phyloP scores from a whole-genome alignment of 352 stramenopile species.

The Thalassiosira mediterranea region DNA sequence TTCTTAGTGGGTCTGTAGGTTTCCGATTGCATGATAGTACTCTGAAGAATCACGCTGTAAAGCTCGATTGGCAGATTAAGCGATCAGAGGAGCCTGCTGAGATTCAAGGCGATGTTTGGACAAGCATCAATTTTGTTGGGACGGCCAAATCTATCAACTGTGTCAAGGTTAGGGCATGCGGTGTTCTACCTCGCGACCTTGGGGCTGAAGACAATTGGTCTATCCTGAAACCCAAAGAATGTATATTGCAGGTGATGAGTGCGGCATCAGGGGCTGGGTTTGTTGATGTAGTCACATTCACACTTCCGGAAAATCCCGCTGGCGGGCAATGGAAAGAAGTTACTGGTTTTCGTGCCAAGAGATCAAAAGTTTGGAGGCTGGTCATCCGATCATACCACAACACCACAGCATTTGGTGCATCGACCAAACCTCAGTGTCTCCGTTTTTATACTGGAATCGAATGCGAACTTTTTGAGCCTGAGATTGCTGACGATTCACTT shows the following conservation, averaged over 20 bases:
- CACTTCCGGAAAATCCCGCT: conserved; percentile 13
- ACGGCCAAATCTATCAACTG: conserved; percentile 45
- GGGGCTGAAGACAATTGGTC: conserved; percentile 11
- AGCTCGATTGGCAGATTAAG: conserved; percentile 49
- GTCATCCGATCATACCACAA: conserved; percentile 38
- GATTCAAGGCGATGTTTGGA: conserved; percentile 34
- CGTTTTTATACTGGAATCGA: conserved; percentile 50
- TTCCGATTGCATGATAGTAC: conserved; percentile 38
- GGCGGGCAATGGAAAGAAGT: conserved; percentile 45
- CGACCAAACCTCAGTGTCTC: too few relatives aligned
- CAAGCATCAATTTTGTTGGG: conserved; percentile 57
- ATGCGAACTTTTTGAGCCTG: conserved; percentile 61
- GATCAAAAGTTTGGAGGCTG: conserved; percentile 67
- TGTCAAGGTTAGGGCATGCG: conserved; percentile 39
- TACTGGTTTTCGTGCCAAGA: conserved; percentile 53
- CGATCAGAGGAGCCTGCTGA: neutral
- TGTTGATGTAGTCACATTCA: conserved; percentile 53
- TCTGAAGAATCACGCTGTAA: conserved; percentile 27
- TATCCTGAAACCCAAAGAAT: conserved; percentile 43
- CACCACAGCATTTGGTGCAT: too few relatives aligned
- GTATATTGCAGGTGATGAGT: conserved; percentile 61
- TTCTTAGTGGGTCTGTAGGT: conserved; percentile 48
- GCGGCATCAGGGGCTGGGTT: conserved; percentile 56
- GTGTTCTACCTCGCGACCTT: conserved; percentile 20
- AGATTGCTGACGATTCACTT: conserved; percentile 59